Evolutionary conservation across 345 rosid genomes (phyloP).

Genomic region (Syzygium aqueum): DNA sequence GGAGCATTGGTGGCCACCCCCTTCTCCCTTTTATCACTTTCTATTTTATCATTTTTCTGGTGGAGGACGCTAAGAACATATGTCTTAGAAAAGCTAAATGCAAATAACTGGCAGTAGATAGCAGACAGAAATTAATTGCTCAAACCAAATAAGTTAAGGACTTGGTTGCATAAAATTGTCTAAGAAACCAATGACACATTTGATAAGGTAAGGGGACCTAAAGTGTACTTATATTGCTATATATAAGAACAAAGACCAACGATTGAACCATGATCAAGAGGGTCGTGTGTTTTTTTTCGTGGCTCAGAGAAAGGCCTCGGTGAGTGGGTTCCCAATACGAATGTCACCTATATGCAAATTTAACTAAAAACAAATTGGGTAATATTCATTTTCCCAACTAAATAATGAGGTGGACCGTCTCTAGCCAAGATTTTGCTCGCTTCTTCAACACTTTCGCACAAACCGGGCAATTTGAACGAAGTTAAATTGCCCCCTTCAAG

Average conservation of each 20-base stretch:
- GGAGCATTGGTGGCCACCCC: too few species aligned
- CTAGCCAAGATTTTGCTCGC: not conserved
- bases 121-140: not conserved
- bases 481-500: not conserved
- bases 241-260: rapidly evolving
- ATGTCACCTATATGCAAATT: not conserved
- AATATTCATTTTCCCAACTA: not conserved
- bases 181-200: not conserved
- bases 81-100: too few species aligned
- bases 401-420: not conserved
- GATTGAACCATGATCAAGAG: not conserved
- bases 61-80: too few species aligned
- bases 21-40: too few species aligned
- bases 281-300: not conserved
- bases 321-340: rapidly evolving
- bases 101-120: not conserved
- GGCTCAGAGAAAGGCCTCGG: not conserved
- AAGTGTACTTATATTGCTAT: too few species aligned
- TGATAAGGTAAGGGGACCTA: not conserved
- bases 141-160: not conserved
- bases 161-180: not conserved
- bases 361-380: not conserved
- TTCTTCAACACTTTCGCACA: not conserved
- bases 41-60: too few species aligned
- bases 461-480: not conserved